phyloP scores from a whole-genome alignment of 208 protist species.

The Trypanosoma vivax region DNA sequence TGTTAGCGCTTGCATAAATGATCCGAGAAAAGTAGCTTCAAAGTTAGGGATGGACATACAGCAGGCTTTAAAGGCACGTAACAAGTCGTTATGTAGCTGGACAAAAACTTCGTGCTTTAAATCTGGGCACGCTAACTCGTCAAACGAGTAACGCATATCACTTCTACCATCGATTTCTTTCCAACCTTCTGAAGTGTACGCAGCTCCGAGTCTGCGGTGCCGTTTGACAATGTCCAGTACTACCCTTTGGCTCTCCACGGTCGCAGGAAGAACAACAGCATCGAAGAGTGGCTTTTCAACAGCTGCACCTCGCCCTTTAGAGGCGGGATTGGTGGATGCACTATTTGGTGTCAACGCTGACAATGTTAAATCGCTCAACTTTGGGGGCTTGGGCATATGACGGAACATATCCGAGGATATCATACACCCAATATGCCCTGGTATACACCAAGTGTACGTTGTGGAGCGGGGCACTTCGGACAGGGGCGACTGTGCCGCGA shows the following conservation, averaged over 20 bases:
- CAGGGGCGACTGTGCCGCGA: slow-evolving; percentile 10
- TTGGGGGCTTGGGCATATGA: slow-evolving; percentile 12
- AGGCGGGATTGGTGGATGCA: not conserved
- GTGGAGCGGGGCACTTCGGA: slow-evolving; percentile 8
- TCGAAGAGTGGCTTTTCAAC: slow-evolving; percentile 19
- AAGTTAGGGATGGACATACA: slow-evolving; percentile 20
- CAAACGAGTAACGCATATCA: slow-evolving; percentile 10
- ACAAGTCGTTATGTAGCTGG: slow-evolving; percentile 21
- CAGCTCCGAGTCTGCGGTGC: slow-evolving; percentile 17
- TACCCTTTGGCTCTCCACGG: slow-evolving; percentile 13
- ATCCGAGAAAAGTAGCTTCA: slow-evolving; percentile 7
- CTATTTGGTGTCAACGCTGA: too few relatives aligned
- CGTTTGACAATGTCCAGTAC: slow-evolving; percentile 17
- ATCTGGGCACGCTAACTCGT: slow-evolving; percentile 15
- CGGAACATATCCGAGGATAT: slow-evolving; percentile 17
- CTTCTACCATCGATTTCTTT: slow-evolving; percentile 6
- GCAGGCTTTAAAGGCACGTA: slow-evolving; percentile 17
- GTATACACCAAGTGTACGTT: slow-evolving; percentile 20
- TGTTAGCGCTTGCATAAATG: slow-evolving; percentile 16
- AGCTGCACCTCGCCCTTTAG: not conserved
- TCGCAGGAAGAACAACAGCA: slow-evolving; percentile 21
- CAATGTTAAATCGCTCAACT: slow-evolving; percentile 9
- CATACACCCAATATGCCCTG: slow-evolving; percentile 8
- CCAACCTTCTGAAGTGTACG: slow-evolving; percentile 14
- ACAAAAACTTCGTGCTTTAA: slow-evolving; percentile 20